Percentiles rank a stretch among this genome's conserved stretches.
Evolutionary conservation across 2,329 filamentous ascomycete genomes (phyloP).

Genomic region (Ophiostoma triangulosporum): DNA sequence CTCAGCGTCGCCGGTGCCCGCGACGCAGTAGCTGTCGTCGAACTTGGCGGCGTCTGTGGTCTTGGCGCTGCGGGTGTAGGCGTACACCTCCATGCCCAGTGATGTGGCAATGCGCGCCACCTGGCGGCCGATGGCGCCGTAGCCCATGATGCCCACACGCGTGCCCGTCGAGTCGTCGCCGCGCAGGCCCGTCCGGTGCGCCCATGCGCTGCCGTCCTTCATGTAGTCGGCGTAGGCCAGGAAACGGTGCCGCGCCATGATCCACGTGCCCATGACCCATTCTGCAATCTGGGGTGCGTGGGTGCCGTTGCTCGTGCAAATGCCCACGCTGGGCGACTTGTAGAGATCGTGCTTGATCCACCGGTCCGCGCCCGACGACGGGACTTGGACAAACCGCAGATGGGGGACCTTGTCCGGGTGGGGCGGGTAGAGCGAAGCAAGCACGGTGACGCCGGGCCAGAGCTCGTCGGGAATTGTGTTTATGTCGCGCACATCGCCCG

Average conservation of each 20-base stretch:
- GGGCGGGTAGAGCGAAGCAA: constrained; percentile 26
- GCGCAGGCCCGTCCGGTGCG: constrained; percentile 21
- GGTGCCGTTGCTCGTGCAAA: constrained; percentile 44
- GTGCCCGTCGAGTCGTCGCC: constrained; percentile 32
- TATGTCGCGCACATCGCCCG: constrained; percentile 9
- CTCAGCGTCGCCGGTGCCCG: constrained; percentile 45
- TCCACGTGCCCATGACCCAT: constrained; percentile 36
- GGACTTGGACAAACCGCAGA: constrained; percentile 39
- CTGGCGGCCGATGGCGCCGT: constrained; percentile 41
- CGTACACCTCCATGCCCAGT: constrained; percentile 58
- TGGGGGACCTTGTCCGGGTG: constrained; percentile 28
- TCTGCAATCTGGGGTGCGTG: constrained; percentile 44
- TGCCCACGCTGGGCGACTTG: constrained; percentile 31
- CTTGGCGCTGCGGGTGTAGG: constrained; percentile 60
- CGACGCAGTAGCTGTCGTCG: constrained; percentile 54
- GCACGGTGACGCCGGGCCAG: constrained; percentile 29
- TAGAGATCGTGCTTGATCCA: constrained; percentile 33
- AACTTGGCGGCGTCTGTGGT: constrained; percentile 47
- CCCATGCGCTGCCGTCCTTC: constrained; percentile 24
- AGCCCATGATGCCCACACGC: constrained; percentile 41
- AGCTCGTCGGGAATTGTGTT: constrained; percentile 18
- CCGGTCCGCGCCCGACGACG: constrained; percentile 39
- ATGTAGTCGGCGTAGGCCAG: background rate
- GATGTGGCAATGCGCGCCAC: constrained; percentile 44
- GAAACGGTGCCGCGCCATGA: background rate